phyloP scores from a whole-genome alignment of 345 rosid species.

The Erysimum cheiranthoides region DNA sequence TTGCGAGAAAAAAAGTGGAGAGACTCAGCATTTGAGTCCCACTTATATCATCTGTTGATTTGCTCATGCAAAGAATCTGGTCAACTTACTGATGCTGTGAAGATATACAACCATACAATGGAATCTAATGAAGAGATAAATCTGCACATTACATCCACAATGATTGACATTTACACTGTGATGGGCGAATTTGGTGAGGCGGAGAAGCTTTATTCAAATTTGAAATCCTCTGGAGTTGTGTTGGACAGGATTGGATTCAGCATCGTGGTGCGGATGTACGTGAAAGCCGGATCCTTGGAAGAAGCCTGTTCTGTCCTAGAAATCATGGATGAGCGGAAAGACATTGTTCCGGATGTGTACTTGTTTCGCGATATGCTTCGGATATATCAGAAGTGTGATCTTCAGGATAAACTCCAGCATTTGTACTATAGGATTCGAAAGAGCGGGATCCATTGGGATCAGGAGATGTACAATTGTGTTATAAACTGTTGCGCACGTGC shows the following conservation, averaged over 20 bases:
- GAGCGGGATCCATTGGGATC: constrained; percentile 79
- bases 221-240: constrained; percentile 67
- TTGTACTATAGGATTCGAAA: constrained; percentile 64
- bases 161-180: constrained; percentile 73
- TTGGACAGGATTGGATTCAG: constrained; percentile 79
- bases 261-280: constrained; percentile 78
- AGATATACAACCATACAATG: constrained; percentile 59
- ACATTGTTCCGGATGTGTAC: constrained; percentile 72
- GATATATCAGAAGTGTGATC: constrained; percentile 71
- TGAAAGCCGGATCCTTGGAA: constrained; percentile 74
- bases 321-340: constrained; percentile 67
- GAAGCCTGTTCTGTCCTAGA: constrained; percentile 78
- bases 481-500: constrained; percentile 91
- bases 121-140: constrained; percentile 55
- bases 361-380: constrained; percentile 85
- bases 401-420: constrained; percentile 58
- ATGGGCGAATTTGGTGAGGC: constrained; percentile 64
- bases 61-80: constrained; percentile 86
- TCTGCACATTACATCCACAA: constrained; percentile 74
- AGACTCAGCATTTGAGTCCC: constrained; percentile 78
- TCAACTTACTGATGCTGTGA: constrained; percentile 63
- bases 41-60: constrained; percentile 83
- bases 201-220: constrained; percentile 62
- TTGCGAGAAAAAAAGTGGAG: constrained; percentile 70
- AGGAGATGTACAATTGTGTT: constrained; percentile 82